Conservation (phyloP, 768 basidiomycete species). For the Boletus reticuloceps region DNA sequence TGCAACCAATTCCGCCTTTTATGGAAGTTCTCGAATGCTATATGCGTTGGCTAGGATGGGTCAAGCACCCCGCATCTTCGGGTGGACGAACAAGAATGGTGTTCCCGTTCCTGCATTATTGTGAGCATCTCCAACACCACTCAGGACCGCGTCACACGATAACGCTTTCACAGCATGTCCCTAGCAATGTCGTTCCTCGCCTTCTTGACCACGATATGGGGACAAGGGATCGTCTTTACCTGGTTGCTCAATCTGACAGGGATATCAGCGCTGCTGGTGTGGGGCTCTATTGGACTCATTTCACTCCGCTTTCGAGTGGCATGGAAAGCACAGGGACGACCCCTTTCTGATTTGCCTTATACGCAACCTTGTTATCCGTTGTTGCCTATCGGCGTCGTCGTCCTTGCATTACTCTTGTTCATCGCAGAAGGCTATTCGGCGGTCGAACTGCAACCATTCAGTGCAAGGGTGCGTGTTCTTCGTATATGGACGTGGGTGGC, state of each 20-base stretch:
- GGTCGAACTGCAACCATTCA: slow-evolving; percentile 43
- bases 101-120: slow-evolving; percentile 58
- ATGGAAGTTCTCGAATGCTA: slow-evolving; percentile 61
- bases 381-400: slow-evolving; percentile 49
- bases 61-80: slow-evolving; percentile 63
- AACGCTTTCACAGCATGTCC: slow-evolving; percentile 37
- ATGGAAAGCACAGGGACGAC: slow-evolving; percentile 51
- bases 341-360: slow-evolving; percentile 56
- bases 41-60: slow-evolving; percentile 61
- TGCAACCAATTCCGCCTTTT: slow-evolving; percentile 65
- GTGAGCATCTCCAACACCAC: slow-evolving; percentile 34
- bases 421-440: slow-evolving; percentile 53
- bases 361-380: slow-evolving; percentile 52
- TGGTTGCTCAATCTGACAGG: slow-evolving; percentile 66
- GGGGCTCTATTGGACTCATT: slow-evolving; percentile 56
- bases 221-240: slow-evolving; percentile 50
- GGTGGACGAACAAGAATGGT: slow-evolving; percentile 60
- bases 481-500: no score
- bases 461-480: slow-evolving; percentile 33
- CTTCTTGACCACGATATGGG: slow-evolving; percentile 59
- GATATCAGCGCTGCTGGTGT: slow-evolving; percentile 65
- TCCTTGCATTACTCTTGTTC: slow-evolving; percentile 52
- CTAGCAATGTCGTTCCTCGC: slow-evolving; percentile 49
- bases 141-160: background rate
- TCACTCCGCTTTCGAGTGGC: slow-evolving; percentile 63